Conservation (phyloP, 106 monocot species). For the Vanilla planifolia region DNA sequence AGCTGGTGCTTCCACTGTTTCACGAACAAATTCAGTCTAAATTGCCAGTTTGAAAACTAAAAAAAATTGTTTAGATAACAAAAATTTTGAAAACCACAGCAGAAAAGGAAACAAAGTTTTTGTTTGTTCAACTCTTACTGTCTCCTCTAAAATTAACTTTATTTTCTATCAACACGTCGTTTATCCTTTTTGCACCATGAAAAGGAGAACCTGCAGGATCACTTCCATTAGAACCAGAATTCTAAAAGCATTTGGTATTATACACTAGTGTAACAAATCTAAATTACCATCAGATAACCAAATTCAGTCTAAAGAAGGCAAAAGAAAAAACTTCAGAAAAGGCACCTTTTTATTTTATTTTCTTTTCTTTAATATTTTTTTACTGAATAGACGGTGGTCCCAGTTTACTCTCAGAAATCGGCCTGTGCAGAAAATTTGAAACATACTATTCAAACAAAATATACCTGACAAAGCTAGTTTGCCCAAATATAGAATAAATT, state of each 20-base stretch:
- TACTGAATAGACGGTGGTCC: too few species aligned
- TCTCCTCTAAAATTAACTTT: slow-evolving; percentile 22
- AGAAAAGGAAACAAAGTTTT: not conserved
- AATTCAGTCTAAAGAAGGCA: too few species aligned
- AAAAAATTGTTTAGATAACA: not conserved
- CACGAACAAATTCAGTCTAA: not conserved
- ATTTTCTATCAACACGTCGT: not conserved
- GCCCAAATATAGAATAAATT: too few species aligned
- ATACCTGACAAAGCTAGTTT: too few species aligned
- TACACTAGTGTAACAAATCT: not conserved
- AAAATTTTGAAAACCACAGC: not conserved
- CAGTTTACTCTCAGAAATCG: too few species aligned
- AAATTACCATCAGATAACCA: too few species aligned
- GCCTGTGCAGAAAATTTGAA: too few species aligned
- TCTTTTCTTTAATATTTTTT: too few species aligned
- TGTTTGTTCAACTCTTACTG: not conserved
- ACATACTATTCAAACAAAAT: too few species aligned
- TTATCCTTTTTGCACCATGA: slow-evolving; percentile 6
- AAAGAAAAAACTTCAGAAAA: too few species aligned
- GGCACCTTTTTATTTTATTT: too few species aligned
- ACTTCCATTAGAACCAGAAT: slow-evolving; percentile 5
- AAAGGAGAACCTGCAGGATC: slow-evolving; percentile 1
- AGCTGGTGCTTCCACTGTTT: slow-evolving; percentile 35
- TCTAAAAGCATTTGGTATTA: not conserved
- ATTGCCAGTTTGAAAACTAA: not conserved